Evolutionary conservation across 2,329 filamentous ascomycete genomes (phyloP).

Genomic region (Colletotrichum orchidophilum): DNA sequence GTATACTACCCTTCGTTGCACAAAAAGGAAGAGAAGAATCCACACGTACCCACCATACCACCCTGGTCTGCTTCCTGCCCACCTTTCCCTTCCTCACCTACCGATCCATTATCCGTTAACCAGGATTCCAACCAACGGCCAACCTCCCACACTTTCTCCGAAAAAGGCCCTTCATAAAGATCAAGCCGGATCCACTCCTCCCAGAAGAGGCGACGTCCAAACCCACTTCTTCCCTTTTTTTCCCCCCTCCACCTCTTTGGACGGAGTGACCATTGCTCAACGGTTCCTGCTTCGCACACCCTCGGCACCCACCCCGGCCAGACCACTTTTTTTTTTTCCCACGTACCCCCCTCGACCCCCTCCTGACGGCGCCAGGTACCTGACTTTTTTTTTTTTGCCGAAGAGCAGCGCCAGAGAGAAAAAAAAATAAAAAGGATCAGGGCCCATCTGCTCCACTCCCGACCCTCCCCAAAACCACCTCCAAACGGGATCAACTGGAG

Average conservation of each 20-base stretch:
- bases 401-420: constrained; percentile 26
- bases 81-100: constrained; percentile 23
- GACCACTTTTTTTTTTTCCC: constrained; percentile 25
- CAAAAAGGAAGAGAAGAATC: constrained; percentile 5
- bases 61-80: constrained; percentile 3
- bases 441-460: constrained; percentile 36
- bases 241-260: constrained; percentile 26
- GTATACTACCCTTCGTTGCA: background rate
- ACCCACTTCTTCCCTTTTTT: constrained; percentile 34
- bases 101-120: constrained; percentile 26
- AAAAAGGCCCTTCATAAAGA: constrained; percentile 34
- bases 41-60: background rate
- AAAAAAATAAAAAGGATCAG: constrained; percentile 35
- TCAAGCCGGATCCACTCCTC: constrained; percentile 30
- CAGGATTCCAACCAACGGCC: constrained; percentile 28
- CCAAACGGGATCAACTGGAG: constrained; percentile 37
- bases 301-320: constrained; percentile 31
- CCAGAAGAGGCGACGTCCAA: constrained; percentile 34
- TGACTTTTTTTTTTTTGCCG: constrained; percentile 28
- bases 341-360: constrained; percentile 8
- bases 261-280: constrained; percentile 32
- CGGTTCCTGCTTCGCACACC: constrained; percentile 32
- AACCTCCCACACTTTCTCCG: constrained; percentile 34
- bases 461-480: constrained; percentile 36
- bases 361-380: constrained; percentile 30